Evolutionary conservation across 163 green algal genomes (phyloP).

Genomic region (Prototheca cutis): DNA sequence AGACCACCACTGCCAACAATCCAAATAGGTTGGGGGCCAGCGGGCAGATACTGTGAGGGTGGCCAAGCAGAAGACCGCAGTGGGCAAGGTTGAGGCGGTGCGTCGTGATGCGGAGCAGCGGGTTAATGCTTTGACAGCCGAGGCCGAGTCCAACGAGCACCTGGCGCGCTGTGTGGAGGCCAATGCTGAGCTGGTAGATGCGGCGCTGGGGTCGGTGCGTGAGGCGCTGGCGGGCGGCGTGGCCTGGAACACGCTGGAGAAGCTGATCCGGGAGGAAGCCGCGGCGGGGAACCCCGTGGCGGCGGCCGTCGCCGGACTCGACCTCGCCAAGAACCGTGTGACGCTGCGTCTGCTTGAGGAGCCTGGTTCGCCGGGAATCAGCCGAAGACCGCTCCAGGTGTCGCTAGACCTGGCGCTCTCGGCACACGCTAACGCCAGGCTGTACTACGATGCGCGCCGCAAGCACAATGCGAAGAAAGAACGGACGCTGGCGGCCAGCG

Average conservation of each 20-base stretch:
- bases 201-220: constrained; percentile 70
- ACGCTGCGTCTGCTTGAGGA: constrained; percentile 68
- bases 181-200: constrained; percentile 79
- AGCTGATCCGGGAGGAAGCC: constrained; percentile 79
- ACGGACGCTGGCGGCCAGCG: constrained; percentile 50
- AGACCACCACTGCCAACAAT: too few relatives aligned
- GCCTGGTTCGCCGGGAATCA: too few relatives aligned
- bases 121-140: constrained; percentile 42
- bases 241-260: constrained; percentile 76
- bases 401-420: constrained; percentile 72
- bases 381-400: constrained; percentile 20
- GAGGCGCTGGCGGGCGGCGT: constrained; percentile 67
- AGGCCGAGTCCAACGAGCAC: constrained; percentile 44
- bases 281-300: constrained; percentile 81
- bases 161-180: constrained; percentile 60
- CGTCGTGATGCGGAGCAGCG: constrained; percentile 44
- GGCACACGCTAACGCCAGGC: constrained; percentile 72
- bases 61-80: constrained; percentile 45
- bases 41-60: constrained; percentile 34
- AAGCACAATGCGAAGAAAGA: constrained; percentile 74
- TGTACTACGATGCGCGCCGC: constrained; percentile 54
- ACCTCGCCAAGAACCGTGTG: constrained; percentile 56
- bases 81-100: constrained; percentile 70
- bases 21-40: constrained; percentile 67
- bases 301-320: constrained; percentile 47